Percentiles rank a stretch among this genome's conserved stretches.
These are phyloP conservation scores for Gleditsia sinensis DNA, from an alignment of 306 rosid species.

Conservation along the genomic window DNA sequence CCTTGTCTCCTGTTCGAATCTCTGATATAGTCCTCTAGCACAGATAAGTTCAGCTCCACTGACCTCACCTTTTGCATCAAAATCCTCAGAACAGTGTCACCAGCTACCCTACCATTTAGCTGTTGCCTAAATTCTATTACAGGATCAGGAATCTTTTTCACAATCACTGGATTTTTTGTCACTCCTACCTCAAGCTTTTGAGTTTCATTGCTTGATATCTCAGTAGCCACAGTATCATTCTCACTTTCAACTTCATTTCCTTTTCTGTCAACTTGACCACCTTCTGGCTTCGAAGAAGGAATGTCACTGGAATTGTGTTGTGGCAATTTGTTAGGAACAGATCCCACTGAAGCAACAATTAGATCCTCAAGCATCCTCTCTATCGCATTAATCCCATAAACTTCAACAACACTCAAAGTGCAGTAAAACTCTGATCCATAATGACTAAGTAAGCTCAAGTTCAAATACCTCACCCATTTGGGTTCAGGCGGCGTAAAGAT, in stretches of 20 bases:
- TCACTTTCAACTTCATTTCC: conserved; percentile 46
- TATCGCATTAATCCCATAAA: conserved; percentile 81
- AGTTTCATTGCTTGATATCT: conserved; percentile 36
- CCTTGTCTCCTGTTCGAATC: conserved; percentile 66
- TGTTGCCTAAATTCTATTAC: conserved; percentile 67
- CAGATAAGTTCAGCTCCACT: conserved; percentile 70
- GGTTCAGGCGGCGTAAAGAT: conserved; percentile 68
- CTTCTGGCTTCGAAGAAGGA: conserved; percentile 57
- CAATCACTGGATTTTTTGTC: conserved; percentile 35
- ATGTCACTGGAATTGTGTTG: conserved; percentile 56
- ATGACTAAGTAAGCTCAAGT: conserved; percentile 70
- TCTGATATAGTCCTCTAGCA: conserved; percentile 67
- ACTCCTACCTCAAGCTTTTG: conserved; percentile 42
- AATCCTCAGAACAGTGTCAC: conserved; percentile 89
- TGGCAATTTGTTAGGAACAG: conserved; percentile 44
- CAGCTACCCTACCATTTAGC: conserved; percentile 73
- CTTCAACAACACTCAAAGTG: conserved; percentile 81
- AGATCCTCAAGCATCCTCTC: conserved; percentile 95
- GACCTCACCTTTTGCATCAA: conserved; percentile 89
- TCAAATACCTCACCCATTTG: conserved; percentile 82
- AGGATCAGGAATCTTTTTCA: conserved; percentile 62
- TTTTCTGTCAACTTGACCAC: conserved; percentile 46
- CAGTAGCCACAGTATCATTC: conserved; percentile 36
- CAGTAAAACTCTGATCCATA: conserved; percentile 94
- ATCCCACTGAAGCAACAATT: conserved; percentile 61